These are phyloP conservation scores for Didymella exigua DNA, from an alignment of 2,329 filamentous ascomycete genomes.

Conservation along the genomic window DNA sequence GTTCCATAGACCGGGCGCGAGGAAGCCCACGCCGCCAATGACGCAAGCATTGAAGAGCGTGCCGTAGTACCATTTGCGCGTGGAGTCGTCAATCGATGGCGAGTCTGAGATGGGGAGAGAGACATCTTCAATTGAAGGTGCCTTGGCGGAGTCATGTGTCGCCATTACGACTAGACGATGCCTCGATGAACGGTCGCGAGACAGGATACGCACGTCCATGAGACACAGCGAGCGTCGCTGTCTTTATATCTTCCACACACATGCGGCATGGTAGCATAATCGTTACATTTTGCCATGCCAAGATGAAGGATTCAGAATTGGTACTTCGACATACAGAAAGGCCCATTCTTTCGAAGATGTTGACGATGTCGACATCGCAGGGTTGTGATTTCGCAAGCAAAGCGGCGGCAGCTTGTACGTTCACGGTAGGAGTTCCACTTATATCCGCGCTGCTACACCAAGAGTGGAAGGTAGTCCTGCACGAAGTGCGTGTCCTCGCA, in stretches of 20 bases:
- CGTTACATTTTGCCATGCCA: conserved; percentile 15
- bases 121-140: conserved; percentile 18
- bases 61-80: conserved; percentile 55
- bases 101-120: conserved; percentile 14
- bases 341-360: not conserved
- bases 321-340: conserved; percentile 8
- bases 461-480: conserved; percentile 14
- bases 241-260: not conserved
- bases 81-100: conserved; percentile 9
- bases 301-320: not conserved
- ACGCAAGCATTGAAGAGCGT: conserved; percentile 62
- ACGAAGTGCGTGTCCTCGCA: conserved; percentile 7
- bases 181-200: not conserved
- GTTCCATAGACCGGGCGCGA: conserved; percentile 60
- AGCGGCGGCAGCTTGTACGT: conserved; percentile 10
- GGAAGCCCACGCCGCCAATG: conserved; percentile 60
- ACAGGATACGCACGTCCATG: not conserved
- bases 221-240: not conserved
- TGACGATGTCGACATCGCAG: conserved; percentile 22
- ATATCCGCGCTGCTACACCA: not conserved
- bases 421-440: conserved; percentile 8
- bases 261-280: conserved; percentile 1
- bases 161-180: conserved; percentile 10
- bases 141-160: conserved; percentile 12
- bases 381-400: conserved; percentile 18